Conservation (phyloP, 1,284 basidiomycete genomes). For the Leccinum subfulvum region DNA sequence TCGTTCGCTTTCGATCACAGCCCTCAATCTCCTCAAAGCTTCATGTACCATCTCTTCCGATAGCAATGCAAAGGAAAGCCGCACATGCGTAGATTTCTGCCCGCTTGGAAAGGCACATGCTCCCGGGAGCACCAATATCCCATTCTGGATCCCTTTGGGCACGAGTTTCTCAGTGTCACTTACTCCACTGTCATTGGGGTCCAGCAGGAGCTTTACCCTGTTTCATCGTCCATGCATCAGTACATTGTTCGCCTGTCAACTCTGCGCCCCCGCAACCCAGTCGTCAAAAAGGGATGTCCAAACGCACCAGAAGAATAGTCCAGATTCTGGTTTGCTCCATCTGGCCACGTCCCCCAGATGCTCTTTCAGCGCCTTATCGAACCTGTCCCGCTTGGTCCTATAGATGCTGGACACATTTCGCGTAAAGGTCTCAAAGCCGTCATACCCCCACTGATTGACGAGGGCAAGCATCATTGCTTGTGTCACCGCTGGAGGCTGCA, state of each 20-base stretch:
- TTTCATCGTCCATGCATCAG: conserved; percentile 7
- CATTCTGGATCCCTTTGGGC: conserved; percentile 71
- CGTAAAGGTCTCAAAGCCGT: conserved; percentile 74
- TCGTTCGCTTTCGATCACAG: conserved; percentile 53
- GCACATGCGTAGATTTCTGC: conserved; percentile 63
- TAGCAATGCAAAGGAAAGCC: conserved; percentile 73
- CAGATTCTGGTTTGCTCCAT: conserved; percentile 78
- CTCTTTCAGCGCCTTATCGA: conserved; percentile 69
- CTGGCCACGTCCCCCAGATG: conserved; percentile 74
- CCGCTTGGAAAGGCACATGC: conserved; percentile 69
- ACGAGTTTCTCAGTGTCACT: conserved; percentile 74
- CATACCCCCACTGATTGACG: conserved; percentile 72
- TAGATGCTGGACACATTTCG: conserved; percentile 73
- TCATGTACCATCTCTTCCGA: conserved; percentile 67
- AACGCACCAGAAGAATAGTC: conserved; percentile 53
- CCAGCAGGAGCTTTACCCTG: conserved; percentile 62
- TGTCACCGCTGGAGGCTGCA: conserved; percentile 73
- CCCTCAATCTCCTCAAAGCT: conserved; percentile 63
- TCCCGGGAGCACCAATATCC: conserved; percentile 84
- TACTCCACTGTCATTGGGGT: conserved; percentile 36
- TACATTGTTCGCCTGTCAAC: not conserved
- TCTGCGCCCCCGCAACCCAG: not conserved
- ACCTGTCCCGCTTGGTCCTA: conserved; percentile 71
- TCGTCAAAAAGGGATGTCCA: conserved; percentile 1
- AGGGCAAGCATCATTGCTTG: conserved; percentile 68